Base-by-base conservation (phyloP, 106 monocot genomes). In the Dendrobium catenatum region DNA sequence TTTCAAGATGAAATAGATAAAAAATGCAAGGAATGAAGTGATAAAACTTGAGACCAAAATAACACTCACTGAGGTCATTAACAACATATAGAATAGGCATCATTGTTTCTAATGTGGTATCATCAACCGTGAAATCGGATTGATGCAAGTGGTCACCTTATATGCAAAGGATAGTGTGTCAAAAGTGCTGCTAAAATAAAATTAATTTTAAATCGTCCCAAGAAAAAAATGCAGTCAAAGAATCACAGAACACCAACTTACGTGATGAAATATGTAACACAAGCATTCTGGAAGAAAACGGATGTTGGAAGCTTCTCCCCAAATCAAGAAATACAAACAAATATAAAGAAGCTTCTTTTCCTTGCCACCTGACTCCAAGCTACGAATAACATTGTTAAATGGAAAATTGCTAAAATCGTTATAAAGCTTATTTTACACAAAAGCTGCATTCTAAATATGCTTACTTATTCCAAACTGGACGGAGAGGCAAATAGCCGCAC, bases 211-310 rank as follows among this genome's bases (percentile, higher is more conserved):
- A 40, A 70, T 37, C 4, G 41, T 74, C 33, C 7, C 20, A 74
- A 20, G 13, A 43, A 5, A 17, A 70, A 74, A 44, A 74, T 20
- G 15, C 40, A 74, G 41, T 3, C 74, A 74, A 6, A 74, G 18
- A 76, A 76, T 70, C 51, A 48, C 10, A 51, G 13, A 49, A 51
- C 49, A 49, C 9, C 20, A 75, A 97, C 94, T 89, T 89, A 97
- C 97, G 82, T 92, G 87, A 89, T 97, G 94, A 89, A 97, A 97
- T 68, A 97, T 94, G 73, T 97, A 97, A 84, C 97, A 97, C 76
- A 97, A 82, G 74, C 94, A 92, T 74, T 97, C 97, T 44, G 97
- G 94, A 77, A 97, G 90, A 88, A 97, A 97, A 77, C 97, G 86
- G 78, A 94, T 55, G 78, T 97, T 97, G 44, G 89, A 89, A 76